Evolutionary conservation across 495 filamentous ascomycete species (phyloP).

Genomic region (Penicillium bovifimosum): DNA sequence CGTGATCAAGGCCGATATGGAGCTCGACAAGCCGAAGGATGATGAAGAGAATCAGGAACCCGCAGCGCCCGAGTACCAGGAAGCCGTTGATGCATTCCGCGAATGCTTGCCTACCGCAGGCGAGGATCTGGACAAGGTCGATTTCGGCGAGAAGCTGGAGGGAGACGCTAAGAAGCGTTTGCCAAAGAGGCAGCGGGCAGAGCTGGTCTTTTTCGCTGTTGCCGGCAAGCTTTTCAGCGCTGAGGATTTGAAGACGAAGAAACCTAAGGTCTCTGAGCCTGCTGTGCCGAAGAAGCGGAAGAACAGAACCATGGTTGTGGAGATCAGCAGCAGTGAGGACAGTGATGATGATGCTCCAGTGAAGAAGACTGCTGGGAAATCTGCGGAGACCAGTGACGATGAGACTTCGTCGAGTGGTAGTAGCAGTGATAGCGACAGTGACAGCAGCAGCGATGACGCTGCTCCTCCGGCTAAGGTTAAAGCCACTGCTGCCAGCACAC

Average conservation of each 20-base stretch:
- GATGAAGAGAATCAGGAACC: slow-evolving; percentile 38
- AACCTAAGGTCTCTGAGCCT: slow-evolving; percentile 28
- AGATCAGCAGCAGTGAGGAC: slow-evolving; percentile 43
- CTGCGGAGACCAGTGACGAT: slow-evolving; percentile 11
- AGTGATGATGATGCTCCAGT: slow-evolving; percentile 10
- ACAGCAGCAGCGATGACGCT: slow-evolving; percentile 15
- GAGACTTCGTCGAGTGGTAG: slow-evolving; percentile 16
- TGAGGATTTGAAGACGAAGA: slow-evolving; percentile 28
- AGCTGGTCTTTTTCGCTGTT: slow-evolving; percentile 41
- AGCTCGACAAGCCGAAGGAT: slow-evolving; percentile 18
- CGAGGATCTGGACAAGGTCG: slow-evolving; percentile 29
- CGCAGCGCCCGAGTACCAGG: slow-evolving; percentile 46
- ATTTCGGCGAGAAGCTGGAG: slow-evolving; percentile 33
- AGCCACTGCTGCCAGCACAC: not conserved
- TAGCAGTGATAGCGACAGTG: slow-evolving; percentile 12
- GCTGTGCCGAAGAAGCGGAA: slow-evolving; percentile 52
- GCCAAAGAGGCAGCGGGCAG: slow-evolving; percentile 41
- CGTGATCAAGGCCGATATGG: slow-evolving; percentile 42
- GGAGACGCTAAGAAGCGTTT: slow-evolving; percentile 36
- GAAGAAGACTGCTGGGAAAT: slow-evolving; percentile 13
- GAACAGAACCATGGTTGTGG: slow-evolving; percentile 45
- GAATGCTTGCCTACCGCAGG: slow-evolving; percentile 22
- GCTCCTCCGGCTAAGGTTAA: slow-evolving; percentile 6
- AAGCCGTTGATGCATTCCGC: slow-evolving; percentile 45
- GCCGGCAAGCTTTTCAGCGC: slow-evolving; percentile 29